Conservation (phyloP, 2,329 filamentous ascomycete species). For the Ceratocystis diversiconidia region DNA sequence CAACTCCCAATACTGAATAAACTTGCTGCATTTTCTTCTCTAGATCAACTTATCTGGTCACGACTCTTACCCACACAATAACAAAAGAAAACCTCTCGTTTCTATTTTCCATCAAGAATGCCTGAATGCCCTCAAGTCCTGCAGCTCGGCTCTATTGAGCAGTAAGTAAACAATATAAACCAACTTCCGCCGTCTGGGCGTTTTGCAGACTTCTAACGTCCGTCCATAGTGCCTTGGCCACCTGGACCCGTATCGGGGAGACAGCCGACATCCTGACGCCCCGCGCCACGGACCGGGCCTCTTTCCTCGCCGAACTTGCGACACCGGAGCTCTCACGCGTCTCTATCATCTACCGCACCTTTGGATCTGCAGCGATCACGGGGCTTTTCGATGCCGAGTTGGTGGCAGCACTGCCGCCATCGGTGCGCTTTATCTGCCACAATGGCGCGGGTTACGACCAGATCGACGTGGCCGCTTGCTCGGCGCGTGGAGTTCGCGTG, state of each 20-base stretch:
- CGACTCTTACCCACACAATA: background rate
- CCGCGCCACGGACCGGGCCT: constrained; percentile 43
- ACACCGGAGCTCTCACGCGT: constrained; percentile 53
- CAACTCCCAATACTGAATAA: background rate
- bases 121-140: constrained; percentile 26
- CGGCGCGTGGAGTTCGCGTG: constrained; percentile 49
- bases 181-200: background rate
- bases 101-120: constrained; percentile 12
- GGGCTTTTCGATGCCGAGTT: constrained; percentile 59
- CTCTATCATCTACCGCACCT: constrained; percentile 55
- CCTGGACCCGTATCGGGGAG: constrained; percentile 46
- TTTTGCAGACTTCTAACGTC: background rate
- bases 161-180: constrained; percentile 23
- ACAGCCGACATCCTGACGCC: constrained; percentile 53
- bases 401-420: constrained; percentile 40
- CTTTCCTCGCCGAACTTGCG: constrained; percentile 55
- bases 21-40: background rate
- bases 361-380: constrained; percentile 47
- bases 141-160: constrained; percentile 28
- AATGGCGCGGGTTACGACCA: constrained; percentile 76
- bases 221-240: constrained; percentile 43
- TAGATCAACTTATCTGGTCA: background rate
- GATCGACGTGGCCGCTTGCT: constrained; percentile 60
- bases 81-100: constrained; percentile 15
- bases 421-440: constrained; percentile 44